These are phyloP conservation scores for Microcyclosporella mali DNA, from an alignment of 2,329 filamentous ascomycete genomes.

Conservation along the genomic window DNA sequence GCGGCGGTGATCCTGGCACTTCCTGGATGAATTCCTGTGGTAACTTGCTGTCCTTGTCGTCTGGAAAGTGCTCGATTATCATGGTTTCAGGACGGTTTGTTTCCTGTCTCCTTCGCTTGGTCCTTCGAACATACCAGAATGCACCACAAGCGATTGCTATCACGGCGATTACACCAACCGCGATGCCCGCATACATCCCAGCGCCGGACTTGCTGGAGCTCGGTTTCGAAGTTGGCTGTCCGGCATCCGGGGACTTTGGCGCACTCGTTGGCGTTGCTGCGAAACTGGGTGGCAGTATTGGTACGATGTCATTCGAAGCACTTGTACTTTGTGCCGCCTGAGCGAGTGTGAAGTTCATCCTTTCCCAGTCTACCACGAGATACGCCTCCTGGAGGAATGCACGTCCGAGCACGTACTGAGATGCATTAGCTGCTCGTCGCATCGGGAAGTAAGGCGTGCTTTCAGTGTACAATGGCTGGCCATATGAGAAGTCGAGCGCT, in stretches of 20 bases:
- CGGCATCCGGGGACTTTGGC: too few relatives aligned
- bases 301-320: neutral
- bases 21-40: too few relatives aligned
- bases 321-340: constrained; percentile 5
- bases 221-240: too few relatives aligned
- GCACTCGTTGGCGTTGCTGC: too few relatives aligned
- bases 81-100: too few relatives aligned
- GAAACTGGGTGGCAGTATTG: neutral
- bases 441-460: constrained; percentile 22
- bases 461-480: constrained; percentile 10
- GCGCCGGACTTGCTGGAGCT: too few relatives aligned
- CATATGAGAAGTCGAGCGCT: constrained; percentile 27
- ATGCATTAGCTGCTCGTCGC: constrained; percentile 20
- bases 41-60: too few relatives aligned
- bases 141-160: too few relatives aligned
- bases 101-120: too few relatives aligned
- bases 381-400: constrained; percentile 29
- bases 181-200: constrained; percentile 17
- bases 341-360: constrained; percentile 12
- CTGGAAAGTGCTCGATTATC: too few relatives aligned
- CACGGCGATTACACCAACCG: constrained; percentile 1
- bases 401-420: constrained; percentile 26
- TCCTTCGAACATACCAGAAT: too few relatives aligned
- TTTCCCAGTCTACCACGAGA: constrained; percentile 16
- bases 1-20: too few relatives aligned